phyloP scores from a whole-genome alignment of 345 rosid species.

The Murraya koenigii region DNA sequence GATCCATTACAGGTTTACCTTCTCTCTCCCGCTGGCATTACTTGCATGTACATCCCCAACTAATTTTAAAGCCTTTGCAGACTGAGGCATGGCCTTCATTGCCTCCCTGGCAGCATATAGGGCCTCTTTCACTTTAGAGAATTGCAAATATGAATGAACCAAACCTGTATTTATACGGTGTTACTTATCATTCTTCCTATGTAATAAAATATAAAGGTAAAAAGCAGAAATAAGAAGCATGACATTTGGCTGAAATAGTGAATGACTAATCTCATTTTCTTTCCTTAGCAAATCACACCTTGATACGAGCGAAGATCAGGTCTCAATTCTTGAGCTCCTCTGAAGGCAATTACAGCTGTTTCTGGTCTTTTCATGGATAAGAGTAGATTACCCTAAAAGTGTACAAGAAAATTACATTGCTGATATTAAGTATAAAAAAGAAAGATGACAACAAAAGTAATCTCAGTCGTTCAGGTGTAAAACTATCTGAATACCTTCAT shows the following conservation, averaged over 20 bases:
- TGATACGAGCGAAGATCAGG: conserved; percentile 98
- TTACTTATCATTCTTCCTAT: conserved; percentile 5
- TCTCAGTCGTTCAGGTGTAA: conserved; percentile 11
- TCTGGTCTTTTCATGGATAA: conserved; percentile 79
- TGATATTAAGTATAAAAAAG: not conserved
- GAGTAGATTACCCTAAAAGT: conserved; percentile 73
- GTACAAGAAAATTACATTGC: conserved; percentile 5
- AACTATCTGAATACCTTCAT: conserved; percentile 66
- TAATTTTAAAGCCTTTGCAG: conserved; percentile 89
- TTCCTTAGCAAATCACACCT: conserved; percentile 46
- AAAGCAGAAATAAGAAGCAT: not conserved
- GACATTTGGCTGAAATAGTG: conserved; percentile 12
- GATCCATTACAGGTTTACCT: conserved; percentile 45
- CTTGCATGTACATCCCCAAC: conserved; percentile 98
- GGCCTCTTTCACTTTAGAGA: conserved; percentile 88
- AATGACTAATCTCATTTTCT: conserved; percentile 2
- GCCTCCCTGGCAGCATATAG: conserved; percentile 95
- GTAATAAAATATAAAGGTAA: not conserved
- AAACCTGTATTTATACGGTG: conserved; percentile 54
- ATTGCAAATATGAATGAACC: conserved; percentile 92
- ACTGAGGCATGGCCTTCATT: conserved; percentile 99
- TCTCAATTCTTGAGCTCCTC: conserved; percentile 94
- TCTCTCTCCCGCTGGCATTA: conserved; percentile 88
- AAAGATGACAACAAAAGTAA: conserved; percentile 15
- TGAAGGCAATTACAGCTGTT: conserved; percentile 83